Conservation (phyloP, 169 alveolate genomes). For the Eimeria necatrix region DNA sequence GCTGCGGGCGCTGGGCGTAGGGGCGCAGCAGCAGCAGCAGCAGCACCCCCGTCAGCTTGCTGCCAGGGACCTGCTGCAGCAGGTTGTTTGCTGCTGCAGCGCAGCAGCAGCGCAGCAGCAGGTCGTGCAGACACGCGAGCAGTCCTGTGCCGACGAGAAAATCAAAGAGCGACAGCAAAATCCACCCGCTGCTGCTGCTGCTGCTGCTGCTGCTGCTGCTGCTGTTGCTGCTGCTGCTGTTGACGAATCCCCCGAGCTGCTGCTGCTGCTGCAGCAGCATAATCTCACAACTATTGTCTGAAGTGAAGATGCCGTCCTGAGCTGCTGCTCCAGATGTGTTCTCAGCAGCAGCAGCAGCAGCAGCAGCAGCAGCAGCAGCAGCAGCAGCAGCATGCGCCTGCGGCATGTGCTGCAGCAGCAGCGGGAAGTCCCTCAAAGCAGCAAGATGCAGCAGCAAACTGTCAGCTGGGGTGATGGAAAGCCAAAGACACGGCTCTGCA, state of each 20-base stretch:
- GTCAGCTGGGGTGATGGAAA: constrained; percentile 28
- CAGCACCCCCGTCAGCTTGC: constrained; percentile 41
- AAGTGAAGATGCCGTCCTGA: not conserved
- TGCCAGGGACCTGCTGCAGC: constrained; percentile 22
- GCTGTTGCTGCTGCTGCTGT: constrained; percentile 32
- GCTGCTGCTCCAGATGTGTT: constrained; percentile 1
- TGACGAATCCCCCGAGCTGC: too few relatives aligned
- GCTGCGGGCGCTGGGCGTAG: constrained; percentile 14
- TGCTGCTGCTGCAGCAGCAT: too few relatives aligned
- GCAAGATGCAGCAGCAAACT: constrained; percentile 17
- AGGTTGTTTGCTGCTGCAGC: constrained; percentile 27
- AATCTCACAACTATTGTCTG: not conserved
- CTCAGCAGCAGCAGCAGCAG: constrained; percentile 21
- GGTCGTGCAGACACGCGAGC: constrained; percentile 58
- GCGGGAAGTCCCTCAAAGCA: constrained; percentile 2
- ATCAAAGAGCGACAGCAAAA: constrained; percentile 44
- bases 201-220: constrained; percentile 40
- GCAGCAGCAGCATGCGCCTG: not conserved
- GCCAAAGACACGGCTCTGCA: constrained; percentile 63
- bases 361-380: not conserved
- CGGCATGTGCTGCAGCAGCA: constrained; percentile 27
- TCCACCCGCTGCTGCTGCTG: constrained; percentile 4
- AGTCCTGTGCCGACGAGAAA: constrained; percentile 48
- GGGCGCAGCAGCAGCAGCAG: constrained; percentile 43
- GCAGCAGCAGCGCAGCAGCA: constrained; percentile 57